phyloP scores from a whole-genome alignment of 2,329 filamentous ascomycete genomes.

The Trichoderma pleuroti region DNA sequence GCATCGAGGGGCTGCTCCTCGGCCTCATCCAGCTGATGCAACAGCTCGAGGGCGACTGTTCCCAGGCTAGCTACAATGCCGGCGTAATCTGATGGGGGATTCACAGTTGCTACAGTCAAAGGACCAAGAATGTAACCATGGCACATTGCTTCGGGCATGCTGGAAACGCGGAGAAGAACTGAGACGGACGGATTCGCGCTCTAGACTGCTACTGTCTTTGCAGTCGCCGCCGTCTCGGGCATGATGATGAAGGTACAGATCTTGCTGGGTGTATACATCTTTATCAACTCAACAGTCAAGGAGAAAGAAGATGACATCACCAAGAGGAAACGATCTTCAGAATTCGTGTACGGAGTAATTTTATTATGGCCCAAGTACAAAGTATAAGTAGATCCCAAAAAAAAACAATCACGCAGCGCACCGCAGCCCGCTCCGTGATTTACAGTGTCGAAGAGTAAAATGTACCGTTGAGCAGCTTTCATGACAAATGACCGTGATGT shows the following conservation, averaged over 20 bases:
- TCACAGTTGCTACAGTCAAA: not conserved
- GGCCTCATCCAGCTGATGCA: too few species aligned
- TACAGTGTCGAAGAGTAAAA: not conserved
- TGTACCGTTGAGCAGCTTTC: not conserved
- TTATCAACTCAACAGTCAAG: too few species aligned
- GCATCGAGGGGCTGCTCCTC: too few species aligned
- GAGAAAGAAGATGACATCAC: too few species aligned
- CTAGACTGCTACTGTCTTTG: too few species aligned
- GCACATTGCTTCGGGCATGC: not conserved
- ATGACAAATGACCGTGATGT: not conserved
- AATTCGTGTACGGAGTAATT: not conserved
- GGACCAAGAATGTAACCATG: not conserved
- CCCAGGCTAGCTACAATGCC: not conserved
- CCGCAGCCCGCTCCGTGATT: not conserved
- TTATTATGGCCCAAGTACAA: not conserved
- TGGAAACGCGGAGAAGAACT: not conserved
- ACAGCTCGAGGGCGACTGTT: too few species aligned
- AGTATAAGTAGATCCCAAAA: not conserved
- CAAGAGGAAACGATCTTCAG: rapidly evolving
- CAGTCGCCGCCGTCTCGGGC: too few species aligned
- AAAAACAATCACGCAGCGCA: not conserved
- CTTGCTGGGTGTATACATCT: too few species aligned
- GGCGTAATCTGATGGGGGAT: not conserved
- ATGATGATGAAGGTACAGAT: too few species aligned
- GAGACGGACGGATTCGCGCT: too few species aligned